phyloP scores from a whole-genome alignment of 257 asterid species.

The Eucommia ulmoides region DNA sequence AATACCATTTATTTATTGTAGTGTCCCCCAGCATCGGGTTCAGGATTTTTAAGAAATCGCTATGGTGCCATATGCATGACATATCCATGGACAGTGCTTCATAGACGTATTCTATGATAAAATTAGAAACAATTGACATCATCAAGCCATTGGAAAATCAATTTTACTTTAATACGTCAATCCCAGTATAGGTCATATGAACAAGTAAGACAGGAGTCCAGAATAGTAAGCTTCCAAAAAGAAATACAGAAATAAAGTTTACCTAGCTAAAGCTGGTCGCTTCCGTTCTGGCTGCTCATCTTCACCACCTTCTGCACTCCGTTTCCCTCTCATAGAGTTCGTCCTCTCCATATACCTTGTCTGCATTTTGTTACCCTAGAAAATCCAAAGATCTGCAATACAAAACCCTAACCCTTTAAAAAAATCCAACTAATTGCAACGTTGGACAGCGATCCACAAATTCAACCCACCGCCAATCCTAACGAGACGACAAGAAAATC shows the following conservation, averaged over 20 bases:
- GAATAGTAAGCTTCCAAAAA: background rate
- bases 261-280: conserved; percentile 52
- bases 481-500: too few species aligned
- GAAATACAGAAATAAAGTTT: background rate
- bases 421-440: too few species aligned
- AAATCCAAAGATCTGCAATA: background rate
- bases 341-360: conserved; percentile 81
- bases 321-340: conserved; percentile 66
- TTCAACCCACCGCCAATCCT: too few species aligned
- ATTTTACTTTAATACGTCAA: background rate
- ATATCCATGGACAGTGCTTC: too few species aligned
- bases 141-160: background rate
- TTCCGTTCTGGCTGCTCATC: conserved; percentile 55
- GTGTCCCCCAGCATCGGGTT: too few species aligned
- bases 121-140: background rate
- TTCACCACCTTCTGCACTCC: conserved; percentile 65
- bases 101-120: too few species aligned
- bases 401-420: too few species aligned
- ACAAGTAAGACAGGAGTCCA: conserved; percentile 1
- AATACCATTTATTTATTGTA: too few species aligned
- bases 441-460: too few species aligned
- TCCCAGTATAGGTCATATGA: background rate
- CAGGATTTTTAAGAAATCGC: too few species aligned
- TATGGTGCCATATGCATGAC: too few species aligned
- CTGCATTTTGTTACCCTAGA: conserved; percentile 33